Evolutionary conservation across 768 basidiomycete species (phyloP), one percentile per base, ranked within the genome.

Genomic region (Roridomyces roridus): DNA sequence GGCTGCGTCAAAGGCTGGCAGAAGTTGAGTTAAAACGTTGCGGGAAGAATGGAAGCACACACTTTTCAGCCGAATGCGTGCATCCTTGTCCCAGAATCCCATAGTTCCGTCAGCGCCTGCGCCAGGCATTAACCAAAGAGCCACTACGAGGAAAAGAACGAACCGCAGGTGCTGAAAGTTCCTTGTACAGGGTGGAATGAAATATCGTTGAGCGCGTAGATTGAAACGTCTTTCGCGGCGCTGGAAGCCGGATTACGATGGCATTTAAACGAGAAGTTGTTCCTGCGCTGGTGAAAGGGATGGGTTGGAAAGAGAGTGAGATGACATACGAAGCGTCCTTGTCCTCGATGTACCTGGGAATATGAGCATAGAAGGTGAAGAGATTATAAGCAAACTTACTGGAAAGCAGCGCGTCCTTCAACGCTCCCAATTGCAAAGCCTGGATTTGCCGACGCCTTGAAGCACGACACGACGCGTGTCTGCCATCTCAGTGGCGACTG

Each of bases 21-120:
- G 39, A n/a, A 46, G 31, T 4, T 67, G 20, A 45, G 42, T 51
- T 43, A 26, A 21, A 31, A 9, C 34, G 18, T 15, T 11, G 37
- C 4, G 17, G 21, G 11, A 18, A n/a, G 34, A 23, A 21, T 18
- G 31, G 29, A 14, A 14, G 29, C 11, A 21, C 80, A 42, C 63
- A 95, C 94, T 86, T 77, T 96, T 97, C 76, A 98, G 82, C 28
- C 95, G 87, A 5, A 90, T 94, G 55, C 94, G 88, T 6, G 90
- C 87, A 64, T 96, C 91, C 73, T 94, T 95, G 74, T 97, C 94
- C 94, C 94, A 96, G 73, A 91, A 92, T 78, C 93, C 89, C 69
- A 95, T 87, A 3, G 89, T 89, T 9, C 93, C 93, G 60, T 95
- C 92, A 35, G 89, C 82, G 15, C 90, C 89, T 92, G 49, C 17